These are phyloP conservation scores for Salvia splendens DNA, from an alignment of 257 asterid genomes.

Conservation along the genomic window DNA sequence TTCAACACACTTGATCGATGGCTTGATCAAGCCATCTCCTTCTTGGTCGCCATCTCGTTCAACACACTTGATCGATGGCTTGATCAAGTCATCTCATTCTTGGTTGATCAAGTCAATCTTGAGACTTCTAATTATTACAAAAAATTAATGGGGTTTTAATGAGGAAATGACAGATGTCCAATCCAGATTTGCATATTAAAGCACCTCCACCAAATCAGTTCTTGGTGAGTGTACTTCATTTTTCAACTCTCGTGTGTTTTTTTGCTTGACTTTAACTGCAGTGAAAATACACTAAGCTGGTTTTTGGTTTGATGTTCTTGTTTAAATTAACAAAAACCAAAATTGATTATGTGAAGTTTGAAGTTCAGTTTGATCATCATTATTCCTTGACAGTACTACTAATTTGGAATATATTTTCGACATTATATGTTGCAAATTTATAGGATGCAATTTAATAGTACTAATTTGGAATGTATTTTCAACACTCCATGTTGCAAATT, in stretches of 20 bases:
- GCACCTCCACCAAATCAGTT: constrained; percentile 57
- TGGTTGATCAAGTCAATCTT: no score
- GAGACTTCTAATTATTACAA: no score
- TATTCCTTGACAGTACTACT: background rate
- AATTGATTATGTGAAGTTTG: background rate
- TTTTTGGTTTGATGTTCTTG: background rate
- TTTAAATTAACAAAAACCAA: background rate
- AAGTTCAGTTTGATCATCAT: background rate
- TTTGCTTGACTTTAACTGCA: background rate
- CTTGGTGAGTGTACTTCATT: constrained; percentile 24
- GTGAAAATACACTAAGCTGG: background rate
- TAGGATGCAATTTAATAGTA: no score
- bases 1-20: no score
- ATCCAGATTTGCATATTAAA: constrained; percentile 42
- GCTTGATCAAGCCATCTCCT: no score
- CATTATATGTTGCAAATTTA: background rate
- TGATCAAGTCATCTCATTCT: no score
- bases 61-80: no score
- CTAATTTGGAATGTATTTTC: no score
- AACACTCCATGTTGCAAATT: no score
- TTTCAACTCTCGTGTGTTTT: constrained; percentile 2
- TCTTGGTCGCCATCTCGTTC: no score
- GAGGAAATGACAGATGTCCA: constrained; percentile 43
- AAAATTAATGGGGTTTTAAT: no score
- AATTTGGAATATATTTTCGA: background rate